These are phyloP conservation scores for Trichoderma cornu-damae DNA, from an alignment of 2,329 filamentous ascomycete species.

Conservation along the genomic window DNA sequence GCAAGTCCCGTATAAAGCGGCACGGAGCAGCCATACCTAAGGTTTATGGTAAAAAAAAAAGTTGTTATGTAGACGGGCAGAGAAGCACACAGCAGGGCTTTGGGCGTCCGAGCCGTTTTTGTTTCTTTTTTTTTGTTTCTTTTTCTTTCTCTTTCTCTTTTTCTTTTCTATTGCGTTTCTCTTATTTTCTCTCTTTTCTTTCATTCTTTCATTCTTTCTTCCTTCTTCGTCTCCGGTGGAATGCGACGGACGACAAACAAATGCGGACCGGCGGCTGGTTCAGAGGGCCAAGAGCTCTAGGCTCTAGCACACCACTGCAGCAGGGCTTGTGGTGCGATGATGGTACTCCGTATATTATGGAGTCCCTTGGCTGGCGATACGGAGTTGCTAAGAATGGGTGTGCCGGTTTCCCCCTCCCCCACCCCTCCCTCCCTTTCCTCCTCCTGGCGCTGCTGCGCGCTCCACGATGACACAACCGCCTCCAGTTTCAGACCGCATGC, in stretches of 20 bases:
- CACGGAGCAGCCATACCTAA: no score
- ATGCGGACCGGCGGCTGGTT: not conserved
- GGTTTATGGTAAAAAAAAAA: no score
- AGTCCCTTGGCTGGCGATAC: conserved; percentile 10
- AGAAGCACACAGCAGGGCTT: no score
- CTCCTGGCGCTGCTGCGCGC: conserved; percentile 15
- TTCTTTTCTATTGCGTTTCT: no score
- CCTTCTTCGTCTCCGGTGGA: not conserved
- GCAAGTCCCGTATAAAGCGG: no score
- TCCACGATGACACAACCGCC: conserved; percentile 18
- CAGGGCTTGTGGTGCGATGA: conserved; percentile 7
- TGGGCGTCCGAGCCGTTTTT: no score
- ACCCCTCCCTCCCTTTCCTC: no score
- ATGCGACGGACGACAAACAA: not conserved
- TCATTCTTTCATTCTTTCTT: not conserved
- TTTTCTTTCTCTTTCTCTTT: no score
- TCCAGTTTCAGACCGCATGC: conserved; percentile 15
- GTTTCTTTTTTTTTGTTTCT: no score
- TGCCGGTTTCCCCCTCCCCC: not conserved
- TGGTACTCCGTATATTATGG: no score
- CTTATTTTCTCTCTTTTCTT: no score
- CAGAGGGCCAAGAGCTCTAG: not conserved
- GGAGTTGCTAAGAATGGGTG: conserved; percentile 12
- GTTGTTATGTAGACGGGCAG: no score
- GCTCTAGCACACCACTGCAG: conserved; percentile 13